Base-by-base conservation (phyloP, 805 yeast genomes). In the Starmerella sp. region DNA sequence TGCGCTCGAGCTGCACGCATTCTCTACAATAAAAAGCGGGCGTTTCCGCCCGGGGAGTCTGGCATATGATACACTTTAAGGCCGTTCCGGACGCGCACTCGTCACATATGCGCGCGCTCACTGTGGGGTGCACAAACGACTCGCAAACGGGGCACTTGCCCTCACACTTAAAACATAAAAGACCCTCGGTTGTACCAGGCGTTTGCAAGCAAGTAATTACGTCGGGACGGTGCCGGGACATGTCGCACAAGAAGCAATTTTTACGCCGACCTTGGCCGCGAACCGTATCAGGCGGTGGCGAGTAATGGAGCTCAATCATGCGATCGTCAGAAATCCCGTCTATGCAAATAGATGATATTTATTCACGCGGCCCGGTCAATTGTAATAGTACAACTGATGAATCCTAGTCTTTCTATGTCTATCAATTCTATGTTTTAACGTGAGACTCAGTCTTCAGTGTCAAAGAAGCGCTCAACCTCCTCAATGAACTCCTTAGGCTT, bases 401-500 rank as follows among this genome's bases (percentile, higher is more conserved):
- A 22, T 22, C 22, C 22, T 22, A 22, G 22, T 22, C 22, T 2
- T 22, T 22, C 11, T 28, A n/a, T 45, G 6, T 45, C 29, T 38
- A n/a, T 29, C 15, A 2, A 30, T 15, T 8, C 31, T 22, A 11
- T n/a, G 30, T 15, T 6, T 30, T 14, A 5, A 13, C 22, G 11
- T 32, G 4, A 13, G 30, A 36, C 15, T 44, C 43, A 53, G 8
- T 61, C 59, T 1, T 48, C 53, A 6, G 36, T 43, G n/a, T 79
- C 80, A 6, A 87, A 74, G 70, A 81, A 90, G 32, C 83, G 84
- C 32, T 73, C 75, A 14, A 86, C 79, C 6, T 71, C 69, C 3
- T 75, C 78, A 29, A 86, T 72, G 59, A 91, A 88, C 64, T 83
- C 95, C 7, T 72, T 62, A 0, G 97, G 96, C 61, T 84, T 83